Percentiles rank a stretch among this genome's conserved stretches.
These are phyloP conservation scores for Colletotrichum euphorbiae DNA, from an alignment of 2,329 filamentous ascomycete genomes.

Conservation along the genomic window DNA sequence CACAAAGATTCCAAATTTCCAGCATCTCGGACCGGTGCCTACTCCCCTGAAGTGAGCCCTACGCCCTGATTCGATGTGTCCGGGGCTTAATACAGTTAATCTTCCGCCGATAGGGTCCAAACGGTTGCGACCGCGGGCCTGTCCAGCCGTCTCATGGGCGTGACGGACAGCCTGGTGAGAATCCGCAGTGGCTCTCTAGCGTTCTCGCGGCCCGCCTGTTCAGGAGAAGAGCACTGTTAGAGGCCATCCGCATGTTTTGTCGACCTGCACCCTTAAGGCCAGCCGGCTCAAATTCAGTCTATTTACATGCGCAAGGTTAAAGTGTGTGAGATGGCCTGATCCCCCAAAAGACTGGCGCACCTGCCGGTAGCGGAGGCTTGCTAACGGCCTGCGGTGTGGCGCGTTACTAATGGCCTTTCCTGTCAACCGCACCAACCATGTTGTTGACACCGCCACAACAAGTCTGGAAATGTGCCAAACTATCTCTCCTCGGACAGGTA, in stretches of 20 bases:
- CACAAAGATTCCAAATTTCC: constrained; percentile 1
- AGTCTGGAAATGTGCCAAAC: not conserved
- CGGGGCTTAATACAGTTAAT: constrained; percentile 27
- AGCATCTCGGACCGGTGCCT: constrained; percentile 15
- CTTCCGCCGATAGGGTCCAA: constrained; percentile 16
- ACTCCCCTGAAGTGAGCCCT: constrained; percentile 4
- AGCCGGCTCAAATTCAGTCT: constrained; percentile 8
- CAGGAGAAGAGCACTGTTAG: constrained; percentile 16
- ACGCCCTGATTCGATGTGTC: constrained; percentile 10
- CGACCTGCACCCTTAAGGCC: not conserved
- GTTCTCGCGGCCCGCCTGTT: not conserved
- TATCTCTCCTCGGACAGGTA: constrained; percentile 17
- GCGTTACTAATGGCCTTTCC: constrained; percentile 28
- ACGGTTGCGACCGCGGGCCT: constrained; percentile 24
- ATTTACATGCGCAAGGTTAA: constrained; percentile 5
- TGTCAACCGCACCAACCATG: constrained; percentile 27
- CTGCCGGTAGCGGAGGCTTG: constrained; percentile 17
- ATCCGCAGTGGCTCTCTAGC: constrained; percentile 21
- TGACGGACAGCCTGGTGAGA: constrained; percentile 31
- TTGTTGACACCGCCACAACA: constrained; percentile 10
- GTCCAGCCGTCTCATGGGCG: constrained; percentile 9
- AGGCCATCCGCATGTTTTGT: not conserved
- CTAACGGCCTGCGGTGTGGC: constrained; percentile 25
- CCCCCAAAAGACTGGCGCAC: constrained; percentile 8
- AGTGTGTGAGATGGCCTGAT: constrained; percentile 8